Conservation (phyloP, 768 basidiomycete species). For the Paxillus involutus region DNA sequence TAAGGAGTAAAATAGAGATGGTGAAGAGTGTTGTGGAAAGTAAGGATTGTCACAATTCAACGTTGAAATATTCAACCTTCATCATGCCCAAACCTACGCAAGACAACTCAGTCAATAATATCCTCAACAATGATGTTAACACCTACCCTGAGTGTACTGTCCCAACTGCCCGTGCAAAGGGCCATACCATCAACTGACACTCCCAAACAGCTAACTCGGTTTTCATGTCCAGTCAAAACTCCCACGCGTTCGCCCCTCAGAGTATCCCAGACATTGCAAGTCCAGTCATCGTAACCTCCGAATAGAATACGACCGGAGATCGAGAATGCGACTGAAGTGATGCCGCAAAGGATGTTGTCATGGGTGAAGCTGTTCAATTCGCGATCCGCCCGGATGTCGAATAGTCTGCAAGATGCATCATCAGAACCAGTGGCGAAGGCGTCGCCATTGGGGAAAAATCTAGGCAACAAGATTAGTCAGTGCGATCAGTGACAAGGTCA, state of each 20-base stretch:
- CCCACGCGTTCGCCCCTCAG: conserved; percentile 98
- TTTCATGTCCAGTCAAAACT: conserved; percentile 96
- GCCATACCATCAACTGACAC: conserved; percentile 98
- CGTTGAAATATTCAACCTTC: conserved; percentile 9
- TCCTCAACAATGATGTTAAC: conserved; percentile 1
- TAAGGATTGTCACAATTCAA: conserved; percentile 22
- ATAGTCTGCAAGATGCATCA: conserved; percentile 96
- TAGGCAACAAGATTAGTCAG: conserved; percentile 31
- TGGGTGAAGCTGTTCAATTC: conserved; percentile 97
- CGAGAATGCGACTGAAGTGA: conserved; percentile 98
- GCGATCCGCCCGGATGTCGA: conserved; percentile 96
- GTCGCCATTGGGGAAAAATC: conserved; percentile 99
- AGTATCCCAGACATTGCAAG: conserved; percentile 99
- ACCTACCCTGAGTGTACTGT: conserved; percentile 91
- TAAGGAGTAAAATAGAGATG: conserved; percentile 19
- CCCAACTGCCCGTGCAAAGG: conserved; percentile 98
- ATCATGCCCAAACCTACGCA: conserved; percentile 82
- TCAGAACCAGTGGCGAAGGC: conserved; percentile 99
- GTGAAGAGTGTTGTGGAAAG: conserved; percentile 22
- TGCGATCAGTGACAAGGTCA: neutral
- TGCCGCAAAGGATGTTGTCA: conserved; percentile 98
- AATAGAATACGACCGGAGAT: conserved; percentile 97
- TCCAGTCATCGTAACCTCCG: conserved; percentile 99
- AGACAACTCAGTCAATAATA: conserved; percentile 9
- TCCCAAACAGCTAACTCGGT: conserved; percentile 94